Conservation (phyloP, 208 protist species). For the Tritrichomonas foetus region DNA sequence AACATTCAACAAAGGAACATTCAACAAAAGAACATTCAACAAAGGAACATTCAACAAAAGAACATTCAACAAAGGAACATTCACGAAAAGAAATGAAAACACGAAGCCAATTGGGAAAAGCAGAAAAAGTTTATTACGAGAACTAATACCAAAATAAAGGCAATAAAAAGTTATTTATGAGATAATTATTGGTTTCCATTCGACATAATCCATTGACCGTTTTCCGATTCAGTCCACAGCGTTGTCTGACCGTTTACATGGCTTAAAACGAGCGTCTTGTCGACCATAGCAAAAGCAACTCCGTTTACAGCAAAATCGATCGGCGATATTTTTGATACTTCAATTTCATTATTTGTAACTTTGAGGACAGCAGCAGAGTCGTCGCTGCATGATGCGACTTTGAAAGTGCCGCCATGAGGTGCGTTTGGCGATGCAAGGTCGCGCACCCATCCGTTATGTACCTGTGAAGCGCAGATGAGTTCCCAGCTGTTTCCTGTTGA, state of each 20-base stretch:
- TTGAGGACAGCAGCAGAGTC: not conserved
- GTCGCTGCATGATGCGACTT: not conserved
- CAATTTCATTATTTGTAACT: not conserved
- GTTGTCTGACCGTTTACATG: constrained; percentile 9
- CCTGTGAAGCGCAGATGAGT: not conserved
- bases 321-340: not conserved
- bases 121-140: too few species aligned
- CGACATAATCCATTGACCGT: too few species aligned
- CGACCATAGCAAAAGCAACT: not conserved
- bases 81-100: too few species aligned
- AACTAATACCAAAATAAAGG: too few species aligned
- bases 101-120: too few species aligned
- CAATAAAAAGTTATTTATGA: too few species aligned
- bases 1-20: too few species aligned
- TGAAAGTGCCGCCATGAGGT: not conserved
- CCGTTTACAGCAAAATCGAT: not conserved
- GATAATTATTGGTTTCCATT: too few species aligned
- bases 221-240: not conserved
- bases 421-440: not conserved
- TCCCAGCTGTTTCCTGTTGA: not conserved
- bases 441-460: constrained; percentile 12
- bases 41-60: too few species aligned
- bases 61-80: too few species aligned
- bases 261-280: constrained; percentile 21
- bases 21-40: too few species aligned